Conservation (phyloP, 2,329 filamentous ascomycete species). For the Exophiala spinifera region DNA sequence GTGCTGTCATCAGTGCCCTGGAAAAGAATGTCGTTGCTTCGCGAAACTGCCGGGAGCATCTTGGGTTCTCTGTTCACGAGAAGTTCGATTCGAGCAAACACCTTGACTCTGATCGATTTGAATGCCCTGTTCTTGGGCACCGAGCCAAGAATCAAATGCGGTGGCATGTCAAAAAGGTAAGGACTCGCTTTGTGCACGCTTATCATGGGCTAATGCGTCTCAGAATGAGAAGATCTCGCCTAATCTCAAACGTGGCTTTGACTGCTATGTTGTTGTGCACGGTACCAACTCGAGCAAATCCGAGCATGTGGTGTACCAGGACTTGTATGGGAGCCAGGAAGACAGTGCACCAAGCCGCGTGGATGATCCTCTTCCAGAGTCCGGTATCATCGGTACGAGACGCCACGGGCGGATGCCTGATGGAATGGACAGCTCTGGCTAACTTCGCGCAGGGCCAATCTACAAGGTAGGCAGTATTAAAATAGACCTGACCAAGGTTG, state of each 20-base stretch:
- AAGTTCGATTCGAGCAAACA: slow-evolving; percentile 15
- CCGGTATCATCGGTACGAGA: too few species aligned
- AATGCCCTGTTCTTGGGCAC: slow-evolving; percentile 5
- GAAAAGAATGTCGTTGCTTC: slow-evolving; percentile 4
- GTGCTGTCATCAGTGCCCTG: slow-evolving; percentile 18
- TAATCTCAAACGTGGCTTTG: neutral
- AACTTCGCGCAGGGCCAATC: neutral
- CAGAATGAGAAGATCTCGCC: neutral
- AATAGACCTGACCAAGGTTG: neutral
- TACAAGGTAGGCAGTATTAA: neutral
- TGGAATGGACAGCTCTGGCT: neutral
- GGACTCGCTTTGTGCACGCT: neutral
- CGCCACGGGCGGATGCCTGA: too few species aligned
- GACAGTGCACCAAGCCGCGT: neutral
- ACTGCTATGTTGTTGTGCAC: neutral
- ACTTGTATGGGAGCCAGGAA: neutral
- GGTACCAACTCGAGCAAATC: neutral
- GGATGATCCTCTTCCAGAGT: too few species aligned
- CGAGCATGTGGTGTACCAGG: neutral
- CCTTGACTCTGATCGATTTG: slow-evolving; percentile 7
- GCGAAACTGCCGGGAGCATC: slow-evolving; percentile 18
- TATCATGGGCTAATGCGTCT: neutral
- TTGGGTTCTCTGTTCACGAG: slow-evolving; percentile 18
- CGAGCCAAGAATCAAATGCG: slow-evolving; percentile 14
- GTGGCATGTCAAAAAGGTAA: slow-evolving; percentile 9